Percentiles rank a stretch among this genome's conserved stretches.
Conservation (phyloP, 495 filamentous ascomycete species). For the Neurospora discreta region DNA sequence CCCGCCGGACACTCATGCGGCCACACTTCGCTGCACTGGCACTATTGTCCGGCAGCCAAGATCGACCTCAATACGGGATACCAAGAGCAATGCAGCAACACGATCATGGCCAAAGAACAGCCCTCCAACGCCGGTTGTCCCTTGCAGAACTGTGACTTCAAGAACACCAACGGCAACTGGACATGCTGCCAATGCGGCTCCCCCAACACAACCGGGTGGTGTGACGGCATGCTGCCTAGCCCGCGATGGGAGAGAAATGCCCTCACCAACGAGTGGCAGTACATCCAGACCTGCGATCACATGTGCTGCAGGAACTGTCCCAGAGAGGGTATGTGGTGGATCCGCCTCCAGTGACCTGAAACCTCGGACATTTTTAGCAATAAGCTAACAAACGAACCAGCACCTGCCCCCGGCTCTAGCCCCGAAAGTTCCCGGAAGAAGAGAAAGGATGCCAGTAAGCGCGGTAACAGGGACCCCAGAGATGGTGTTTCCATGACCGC, state of each 20-base stretch:
- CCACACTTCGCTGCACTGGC: conserved; percentile 33
- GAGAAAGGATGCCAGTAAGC: conserved; percentile 9
- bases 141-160: conserved; percentile 31
- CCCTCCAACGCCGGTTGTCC: conserved; percentile 26
- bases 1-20: conserved; percentile 31
- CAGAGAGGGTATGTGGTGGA: conserved; percentile 18
- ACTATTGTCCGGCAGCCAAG: conserved; percentile 31
- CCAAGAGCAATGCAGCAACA: conserved; percentile 29
- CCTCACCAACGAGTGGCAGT: conserved; percentile 21
- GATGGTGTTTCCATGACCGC: not conserved
- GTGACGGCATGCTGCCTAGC: conserved; percentile 13
- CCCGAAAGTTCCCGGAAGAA: conserved; percentile 2
- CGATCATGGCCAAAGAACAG: conserved; percentile 27
- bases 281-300: conserved; percentile 30
- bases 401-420: not conserved
- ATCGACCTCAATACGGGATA: conserved; percentile 32
- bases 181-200: conserved; percentile 32
- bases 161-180: conserved; percentile 27
- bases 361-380: not conserved
- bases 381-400: not conserved
- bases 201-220: conserved; percentile 32
- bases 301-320: conserved; percentile 31
- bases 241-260: conserved; percentile 25
- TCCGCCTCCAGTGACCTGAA: not conserved
- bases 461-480: not conserved